Base-by-base conservation (phyloP, 2,329 filamentous ascomycete species). In the Phaeosphaeria sp. region DNA sequence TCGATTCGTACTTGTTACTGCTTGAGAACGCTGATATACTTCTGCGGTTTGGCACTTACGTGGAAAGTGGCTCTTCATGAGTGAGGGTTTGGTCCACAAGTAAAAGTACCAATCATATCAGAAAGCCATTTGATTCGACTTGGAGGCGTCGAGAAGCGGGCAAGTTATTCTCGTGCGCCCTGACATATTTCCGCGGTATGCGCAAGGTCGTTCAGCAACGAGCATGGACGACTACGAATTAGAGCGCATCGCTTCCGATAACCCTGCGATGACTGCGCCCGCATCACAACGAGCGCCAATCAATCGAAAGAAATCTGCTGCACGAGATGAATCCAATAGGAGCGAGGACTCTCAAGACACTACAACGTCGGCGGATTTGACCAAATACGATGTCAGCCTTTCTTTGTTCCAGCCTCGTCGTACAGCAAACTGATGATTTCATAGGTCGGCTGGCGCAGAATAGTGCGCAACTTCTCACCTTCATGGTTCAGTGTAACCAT, bases 401-500 rank as follows among this genome's bases (percentile, higher is more conserved):
- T 15, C 30, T 36, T 36, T 36, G 30, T 36, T 15, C 9, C 6
- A 13, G 5, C 30, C 30, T 13, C 11, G 30, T 6, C 5, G 30
- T 7, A 36, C 30, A 36, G 30, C 13, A 36, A 27, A 1, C 21
- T 48, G 44, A 49, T 20, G 9, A 30, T n/a, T 10, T 21, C 20
- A n/a, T n/a, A 71, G 71, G 65, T 71, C 5, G 72, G 72, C 27
- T 78, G 75, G 76, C 68, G 76, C 7, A 66, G 73, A 10, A 67
- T 76, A 5, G 71, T 78, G 0, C 60, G 72, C 11, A 77, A 78
- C 55, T 77, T 78, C 54, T 74, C 68, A 0, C 75, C 74, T 2
- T 75, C 73, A 2, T 78, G 74, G 73, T 78, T 77, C 58, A 67
- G 66, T 27, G 67, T 76, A 9, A 77, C 73, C 0, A 78, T 91